Evolutionary conservation across 2,329 filamentous ascomycete species (phyloP).

Genomic region (Colletotrichum brevisporum): DNA sequence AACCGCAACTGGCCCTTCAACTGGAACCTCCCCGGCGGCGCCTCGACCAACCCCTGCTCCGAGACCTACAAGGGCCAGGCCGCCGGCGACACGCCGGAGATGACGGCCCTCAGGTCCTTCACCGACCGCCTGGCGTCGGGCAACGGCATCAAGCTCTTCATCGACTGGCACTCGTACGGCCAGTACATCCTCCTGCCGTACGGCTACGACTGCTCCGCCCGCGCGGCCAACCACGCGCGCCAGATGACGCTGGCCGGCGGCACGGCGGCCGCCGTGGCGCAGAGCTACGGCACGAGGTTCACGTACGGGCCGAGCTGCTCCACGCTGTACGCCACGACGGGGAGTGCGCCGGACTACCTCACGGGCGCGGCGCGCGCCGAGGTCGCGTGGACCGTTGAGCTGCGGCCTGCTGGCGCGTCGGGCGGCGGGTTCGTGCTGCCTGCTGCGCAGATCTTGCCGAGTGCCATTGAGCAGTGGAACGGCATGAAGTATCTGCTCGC

Average conservation of each 20-base stretch:
- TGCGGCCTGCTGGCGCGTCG: constrained; percentile 48
- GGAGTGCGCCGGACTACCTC: constrained; percentile 48
- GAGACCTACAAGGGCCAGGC: constrained; percentile 62
- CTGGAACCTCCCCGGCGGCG: constrained; percentile 65
- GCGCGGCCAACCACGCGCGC: constrained; percentile 55
- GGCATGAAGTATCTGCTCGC: constrained; percentile 52
- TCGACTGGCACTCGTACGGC: constrained; percentile 64
- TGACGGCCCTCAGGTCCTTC: constrained; percentile 58
- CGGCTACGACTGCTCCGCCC: constrained; percentile 59
- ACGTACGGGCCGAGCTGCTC: constrained; percentile 55
- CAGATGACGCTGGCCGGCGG: constrained; percentile 54
- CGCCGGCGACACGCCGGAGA: constrained; percentile 66
- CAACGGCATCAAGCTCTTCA: constrained; percentile 59
- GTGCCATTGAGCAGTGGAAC: constrained; percentile 53
- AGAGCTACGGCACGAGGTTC: constrained; percentile 51
- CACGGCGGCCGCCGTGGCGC: constrained; percentile 49
- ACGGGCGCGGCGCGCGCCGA: constrained; percentile 47
- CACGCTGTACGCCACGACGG: constrained; percentile 54
- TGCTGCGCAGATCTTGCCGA: constrained; percentile 53
- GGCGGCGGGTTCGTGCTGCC: constrained; percentile 56
- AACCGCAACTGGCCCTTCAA: constrained; percentile 72
- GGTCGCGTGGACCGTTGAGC: constrained; percentile 57
- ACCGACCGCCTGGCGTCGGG: constrained; percentile 45
- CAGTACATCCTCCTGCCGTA: constrained; percentile 61
- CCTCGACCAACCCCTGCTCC: constrained; percentile 65